These are phyloP conservation scores for Centrapalus pauciflorus DNA, from an alignment of 129 eudicot species.

Conservation along the genomic window DNA sequence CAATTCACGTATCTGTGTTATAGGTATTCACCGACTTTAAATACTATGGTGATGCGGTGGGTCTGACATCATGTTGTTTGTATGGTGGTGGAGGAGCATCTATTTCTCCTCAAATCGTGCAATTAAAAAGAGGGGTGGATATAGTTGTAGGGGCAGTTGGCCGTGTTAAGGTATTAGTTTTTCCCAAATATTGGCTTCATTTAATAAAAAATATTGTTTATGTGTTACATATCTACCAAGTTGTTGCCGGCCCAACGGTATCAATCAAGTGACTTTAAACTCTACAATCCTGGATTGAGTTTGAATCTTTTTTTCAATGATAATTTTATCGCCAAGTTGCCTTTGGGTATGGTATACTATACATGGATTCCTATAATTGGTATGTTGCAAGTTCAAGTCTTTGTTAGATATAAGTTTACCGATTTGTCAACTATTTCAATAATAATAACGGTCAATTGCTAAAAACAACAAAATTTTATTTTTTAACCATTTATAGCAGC, in stretches of 20 bases:
- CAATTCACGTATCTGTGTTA: neutral
- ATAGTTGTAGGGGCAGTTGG: slow-evolving; percentile 82
- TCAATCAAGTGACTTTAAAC: too few species aligned
- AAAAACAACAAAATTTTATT: too few species aligned
- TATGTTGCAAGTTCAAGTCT: neutral
- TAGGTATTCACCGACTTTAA: slow-evolving; percentile 77
- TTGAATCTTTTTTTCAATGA: too few species aligned
- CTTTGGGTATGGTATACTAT: too few species aligned
- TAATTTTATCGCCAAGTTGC: too few species aligned
- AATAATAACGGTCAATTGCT: too few species aligned
- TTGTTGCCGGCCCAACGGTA: neutral
- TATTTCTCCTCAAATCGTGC: slow-evolving; percentile 41
- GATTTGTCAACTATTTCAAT: neutral
- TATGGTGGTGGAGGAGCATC: slow-evolving; percentile 85
- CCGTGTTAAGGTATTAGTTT: slow-evolving; percentile 61
- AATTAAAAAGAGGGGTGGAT: slow-evolving; percentile 79
- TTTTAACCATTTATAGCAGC: too few species aligned
- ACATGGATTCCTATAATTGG: neutral
- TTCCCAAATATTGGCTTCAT: too few species aligned
- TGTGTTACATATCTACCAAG: neutral
- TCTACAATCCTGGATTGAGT: too few species aligned
- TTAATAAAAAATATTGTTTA: neutral
- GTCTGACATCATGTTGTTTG: slow-evolving; percentile 63
- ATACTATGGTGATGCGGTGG: slow-evolving; percentile 64
- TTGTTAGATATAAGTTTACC: neutral